Conservation (phyloP, 2,329 filamentous ascomycete genomes). For the Grosmannia penicillata region DNA sequence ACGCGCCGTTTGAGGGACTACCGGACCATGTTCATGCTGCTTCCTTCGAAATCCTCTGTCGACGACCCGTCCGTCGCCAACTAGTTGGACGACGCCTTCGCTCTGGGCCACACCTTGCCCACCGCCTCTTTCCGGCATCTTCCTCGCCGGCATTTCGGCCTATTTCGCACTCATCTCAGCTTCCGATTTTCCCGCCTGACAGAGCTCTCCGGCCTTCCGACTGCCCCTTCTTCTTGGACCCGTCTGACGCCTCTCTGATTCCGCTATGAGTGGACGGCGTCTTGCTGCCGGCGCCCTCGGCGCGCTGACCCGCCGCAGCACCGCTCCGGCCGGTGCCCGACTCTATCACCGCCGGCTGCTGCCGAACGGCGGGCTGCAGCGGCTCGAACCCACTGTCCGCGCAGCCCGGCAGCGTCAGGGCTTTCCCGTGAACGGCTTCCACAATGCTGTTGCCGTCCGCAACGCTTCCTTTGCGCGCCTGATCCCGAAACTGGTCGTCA, state of each 20-base stretch:
- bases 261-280: slow-evolving; percentile 58
- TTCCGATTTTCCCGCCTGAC: no score
- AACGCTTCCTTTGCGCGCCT: slow-evolving; percentile 51
- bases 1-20: not conserved
- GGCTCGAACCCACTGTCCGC: slow-evolving; percentile 44
- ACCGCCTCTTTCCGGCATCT: no score
- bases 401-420: slow-evolving; percentile 51
- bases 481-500: slow-evolving; percentile 78
- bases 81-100: not conserved
- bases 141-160: no score
- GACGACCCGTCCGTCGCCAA: slow-evolving; percentile 1
- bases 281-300: slow-evolving; percentile 54
- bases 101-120: no score
- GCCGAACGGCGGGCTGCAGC: slow-evolving; percentile 53
- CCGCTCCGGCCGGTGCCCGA: slow-evolving; percentile 35
- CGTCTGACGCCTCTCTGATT: slow-evolving; percentile 2
- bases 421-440: slow-evolving; percentile 71
- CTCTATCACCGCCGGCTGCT: slow-evolving; percentile 45
- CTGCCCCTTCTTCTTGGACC: not conserved
- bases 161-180: no score
- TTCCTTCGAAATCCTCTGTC: not conserved
- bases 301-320: slow-evolving; percentile 47
- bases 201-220: no score
- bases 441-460: slow-evolving; percentile 55
- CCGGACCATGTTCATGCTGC: not conserved